Evolutionary conservation across 345 rosid species (phyloP), one percentile per base, ranked within the genome.

Genomic region (Melaleuca alternifolia): DNA sequence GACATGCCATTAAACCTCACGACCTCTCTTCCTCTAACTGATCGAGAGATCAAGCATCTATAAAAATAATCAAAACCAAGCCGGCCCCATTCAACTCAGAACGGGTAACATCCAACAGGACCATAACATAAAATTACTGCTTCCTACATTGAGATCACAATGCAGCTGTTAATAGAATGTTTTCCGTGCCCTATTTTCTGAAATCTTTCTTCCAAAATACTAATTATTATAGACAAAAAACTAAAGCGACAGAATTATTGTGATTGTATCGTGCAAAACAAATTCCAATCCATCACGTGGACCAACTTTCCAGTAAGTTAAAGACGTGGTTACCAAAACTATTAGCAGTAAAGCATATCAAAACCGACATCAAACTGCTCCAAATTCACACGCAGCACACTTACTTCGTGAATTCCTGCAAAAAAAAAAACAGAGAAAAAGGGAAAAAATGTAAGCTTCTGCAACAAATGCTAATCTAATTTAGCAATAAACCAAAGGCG

Each of bases 391-490:
- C 83, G 88, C 91, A 62, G 86, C 84, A 84, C 88, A 92, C 99
- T 95, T 95, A 98, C 99, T 96, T 98, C 99, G 86, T 98, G 99
- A 91, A 98, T 98, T 59, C 99, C 99, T 98, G 94, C 92, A 92
- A 89, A 92, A 50, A 86, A 28, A 37, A 83, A 16, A 79, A 26
- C 41, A 86, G 26, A 62, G 26, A 84, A 82, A 75, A 37, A 10
- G 15, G 62, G 37, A 61, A 86, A 20, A 52, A 51, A 12, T 44
- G 85, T 51, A 20, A 53, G 57, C 85, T 83, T 51, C 41, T 51
- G 84, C 15, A 11, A 57, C 24, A 81, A 4, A 54, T 65, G 65
- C 62, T 53, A 46, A 18, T 48, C 6, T 61, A 51, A 56, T 18
- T 65, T 5, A 57, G 54, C 65, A 37, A 18, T 15, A 75, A 85